phyloP scores from a whole-genome alignment of 176 grass and related monocot species.

The Luzula sylvatica region DNA sequence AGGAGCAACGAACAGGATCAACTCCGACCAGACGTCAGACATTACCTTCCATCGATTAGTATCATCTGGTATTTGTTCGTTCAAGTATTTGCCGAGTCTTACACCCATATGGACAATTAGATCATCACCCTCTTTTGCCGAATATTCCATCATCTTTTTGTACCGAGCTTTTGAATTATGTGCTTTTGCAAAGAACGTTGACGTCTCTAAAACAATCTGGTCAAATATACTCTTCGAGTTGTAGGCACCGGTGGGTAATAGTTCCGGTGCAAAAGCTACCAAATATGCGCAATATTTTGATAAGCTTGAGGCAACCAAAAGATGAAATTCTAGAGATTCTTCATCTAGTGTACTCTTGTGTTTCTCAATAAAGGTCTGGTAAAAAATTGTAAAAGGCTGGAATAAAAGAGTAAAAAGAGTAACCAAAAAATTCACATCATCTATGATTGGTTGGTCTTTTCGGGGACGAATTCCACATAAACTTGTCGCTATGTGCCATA shows the following conservation, averaged over 20 bases:
- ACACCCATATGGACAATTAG: neutral
- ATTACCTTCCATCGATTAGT: neutral
- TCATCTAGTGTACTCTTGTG: neutral
- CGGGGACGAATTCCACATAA: neutral
- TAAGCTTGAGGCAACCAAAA: neutral
- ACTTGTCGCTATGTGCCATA: constrained; percentile 32
- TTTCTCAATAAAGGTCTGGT: too few species aligned
- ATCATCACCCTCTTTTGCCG: neutral
- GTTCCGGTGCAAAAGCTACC: constrained; percentile 22
- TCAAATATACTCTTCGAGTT: constrained; percentile 6
- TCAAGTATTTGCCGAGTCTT: neutral
- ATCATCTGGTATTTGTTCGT: neutral
- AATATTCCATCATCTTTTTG: neutral
- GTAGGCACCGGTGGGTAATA: constrained; percentile 6
- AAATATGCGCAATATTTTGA: constrained; percentile 32
- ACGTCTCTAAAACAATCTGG: neutral
- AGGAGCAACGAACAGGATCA: constrained; percentile 6
- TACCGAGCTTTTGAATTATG: neutral
- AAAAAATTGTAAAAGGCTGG: too few species aligned
- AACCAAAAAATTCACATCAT: too few species aligned
- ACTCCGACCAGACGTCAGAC: constrained; percentile 27
- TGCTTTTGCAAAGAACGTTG: neutral
- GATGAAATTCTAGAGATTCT: neutral
- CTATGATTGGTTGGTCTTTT: neutral
- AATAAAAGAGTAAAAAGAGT: too few species aligned